phyloP scores from a whole-genome alignment of 2,329 filamentous ascomycete genomes.

The Dichotomopilus funicola region DNA sequence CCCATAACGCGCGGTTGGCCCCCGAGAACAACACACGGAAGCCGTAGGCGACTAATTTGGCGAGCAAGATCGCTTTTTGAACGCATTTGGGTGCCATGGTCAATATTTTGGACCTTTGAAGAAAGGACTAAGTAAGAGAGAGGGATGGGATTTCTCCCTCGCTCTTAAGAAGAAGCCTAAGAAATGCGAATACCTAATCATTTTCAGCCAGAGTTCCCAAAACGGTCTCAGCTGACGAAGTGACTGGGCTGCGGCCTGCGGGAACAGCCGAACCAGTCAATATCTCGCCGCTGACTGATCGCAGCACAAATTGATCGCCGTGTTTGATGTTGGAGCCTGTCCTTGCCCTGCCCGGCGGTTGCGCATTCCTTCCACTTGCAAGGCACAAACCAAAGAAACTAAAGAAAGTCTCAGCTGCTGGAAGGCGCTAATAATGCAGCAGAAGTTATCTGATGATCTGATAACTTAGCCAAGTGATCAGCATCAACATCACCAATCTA shows the following conservation, averaged over 20 bases:
- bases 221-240: background rate
- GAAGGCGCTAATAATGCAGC: background rate
- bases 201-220: background rate
- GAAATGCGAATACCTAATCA: background rate
- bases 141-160: background rate
- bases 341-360: background rate
- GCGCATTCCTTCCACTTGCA: background rate
- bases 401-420: background rate
- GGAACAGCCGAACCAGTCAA: background rate
- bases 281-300: background rate
- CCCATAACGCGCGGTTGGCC: conserved; percentile 3
- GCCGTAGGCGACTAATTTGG: conserved; percentile 11
- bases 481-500: too few relatives aligned
- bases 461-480: background rate
- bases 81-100: conserved; percentile 5
- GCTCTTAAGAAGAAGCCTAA: background rate
- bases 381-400: background rate
- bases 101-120: background rate
- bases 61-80: conserved; percentile 11
- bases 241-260: background rate
- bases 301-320: background rate
- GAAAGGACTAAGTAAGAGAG: background rate
- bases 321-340: background rate
- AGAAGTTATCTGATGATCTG: conserved; percentile 1
- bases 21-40: conserved; percentile 8